phyloP scores from a whole-genome alignment of 345 rosid species.

The Brassica cretica region DNA sequence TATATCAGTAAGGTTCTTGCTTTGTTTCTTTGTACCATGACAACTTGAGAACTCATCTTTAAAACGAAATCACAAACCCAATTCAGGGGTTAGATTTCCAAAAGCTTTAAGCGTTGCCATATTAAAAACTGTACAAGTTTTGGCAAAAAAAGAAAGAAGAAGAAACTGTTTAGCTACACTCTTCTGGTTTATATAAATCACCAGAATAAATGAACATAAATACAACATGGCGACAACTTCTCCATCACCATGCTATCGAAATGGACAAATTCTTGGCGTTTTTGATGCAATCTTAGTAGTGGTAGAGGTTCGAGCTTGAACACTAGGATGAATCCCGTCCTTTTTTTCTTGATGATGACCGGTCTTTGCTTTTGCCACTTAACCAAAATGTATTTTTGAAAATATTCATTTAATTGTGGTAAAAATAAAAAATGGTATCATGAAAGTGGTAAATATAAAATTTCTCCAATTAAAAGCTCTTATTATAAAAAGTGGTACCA shows the following conservation, averaged over 20 bases:
- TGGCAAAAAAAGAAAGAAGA: slow-evolving; percentile 9
- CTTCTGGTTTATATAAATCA: slow-evolving; percentile 22
- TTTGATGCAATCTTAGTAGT: background rate
- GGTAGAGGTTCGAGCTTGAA: background rate
- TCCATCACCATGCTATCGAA: slow-evolving; percentile 14
- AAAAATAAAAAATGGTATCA: too few relatives aligned
- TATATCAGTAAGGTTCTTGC: background rate
- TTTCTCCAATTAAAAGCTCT: too few relatives aligned
- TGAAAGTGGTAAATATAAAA: too few relatives aligned
- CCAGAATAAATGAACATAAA: slow-evolving; percentile 22
- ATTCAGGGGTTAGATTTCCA: slow-evolving; percentile 12
- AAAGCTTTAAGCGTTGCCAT: slow-evolving; percentile 1
- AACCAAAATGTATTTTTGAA: too few relatives aligned
- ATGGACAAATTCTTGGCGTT: slow-evolving; percentile 8
- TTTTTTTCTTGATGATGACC: slow-evolving; percentile 34
- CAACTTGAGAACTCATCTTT: background rate
- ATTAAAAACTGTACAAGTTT: slow-evolving; percentile 34
- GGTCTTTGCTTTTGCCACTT: background rate
- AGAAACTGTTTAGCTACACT: slow-evolving; percentile 17
- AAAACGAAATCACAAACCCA: slow-evolving; percentile 12
- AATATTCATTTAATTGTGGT: too few relatives aligned
- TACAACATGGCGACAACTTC: slow-evolving; percentile 13
- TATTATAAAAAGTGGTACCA: too few relatives aligned
- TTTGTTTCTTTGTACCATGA: background rate
- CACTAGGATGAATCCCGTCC: slow-evolving; percentile 19